These are phyloP conservation scores for Camillea tinctor DNA, from an alignment of 2,329 filamentous ascomycete species.

Conservation along the genomic window DNA sequence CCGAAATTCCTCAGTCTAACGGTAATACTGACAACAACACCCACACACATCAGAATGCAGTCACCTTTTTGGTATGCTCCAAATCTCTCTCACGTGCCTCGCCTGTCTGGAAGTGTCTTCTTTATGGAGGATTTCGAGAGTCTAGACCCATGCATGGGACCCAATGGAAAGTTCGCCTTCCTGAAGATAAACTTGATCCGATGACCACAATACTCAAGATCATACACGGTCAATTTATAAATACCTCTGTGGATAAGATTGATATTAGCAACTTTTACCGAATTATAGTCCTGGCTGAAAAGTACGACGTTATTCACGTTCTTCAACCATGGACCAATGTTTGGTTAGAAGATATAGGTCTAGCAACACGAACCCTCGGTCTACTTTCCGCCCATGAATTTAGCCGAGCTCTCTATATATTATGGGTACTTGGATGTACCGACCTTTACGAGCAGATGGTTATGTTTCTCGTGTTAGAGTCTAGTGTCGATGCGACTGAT, in stretches of 20 bases:
- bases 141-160: conserved; percentile 1
- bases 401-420: no score
- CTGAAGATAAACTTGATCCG: conserved; percentile 26
- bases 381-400: no score
- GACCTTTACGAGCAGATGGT: no score
- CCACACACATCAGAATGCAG: conserved; percentile 1
- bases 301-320: conserved; percentile 19
- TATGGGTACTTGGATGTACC: no score
- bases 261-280: conserved; percentile 11
- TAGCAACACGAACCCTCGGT: no score
- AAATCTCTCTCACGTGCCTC: conserved; percentile 14
- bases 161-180: conserved; percentile 20
- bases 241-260: conserved; percentile 8
- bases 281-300: conserved; percentile 16
- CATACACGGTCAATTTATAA: conserved; percentile 23
- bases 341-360: not conserved
- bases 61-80: conserved; percentile 18
- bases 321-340: conserved; percentile 10
- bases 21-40: no score
- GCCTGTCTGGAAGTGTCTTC: conserved; percentile 15
- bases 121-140: conserved; percentile 18
- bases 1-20: not conserved
- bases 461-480: no score
- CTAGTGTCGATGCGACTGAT: no score
- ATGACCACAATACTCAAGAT: conserved; percentile 28